Conservation (phyloP, 73 alveolate species). For the Paraurostyla sp. region DNA sequence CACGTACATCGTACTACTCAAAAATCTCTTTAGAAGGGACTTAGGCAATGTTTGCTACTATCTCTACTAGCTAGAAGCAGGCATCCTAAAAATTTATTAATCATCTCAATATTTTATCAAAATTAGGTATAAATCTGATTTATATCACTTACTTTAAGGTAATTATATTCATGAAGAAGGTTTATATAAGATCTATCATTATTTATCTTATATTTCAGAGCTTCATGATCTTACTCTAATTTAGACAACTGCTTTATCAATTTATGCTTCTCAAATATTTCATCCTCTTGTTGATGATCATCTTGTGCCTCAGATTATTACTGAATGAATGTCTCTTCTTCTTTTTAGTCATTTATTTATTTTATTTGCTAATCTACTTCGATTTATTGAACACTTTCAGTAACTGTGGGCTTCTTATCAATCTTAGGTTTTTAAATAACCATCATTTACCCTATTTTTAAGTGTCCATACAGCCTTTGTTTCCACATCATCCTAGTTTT, state of each 20-base stretch:
- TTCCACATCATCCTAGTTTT: not conserved
- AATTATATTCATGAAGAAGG: slow-evolving; percentile 19
- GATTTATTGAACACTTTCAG: not conserved
- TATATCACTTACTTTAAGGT: slow-evolving; percentile 21
- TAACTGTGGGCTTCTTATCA: not conserved
- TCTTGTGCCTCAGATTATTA: not conserved
- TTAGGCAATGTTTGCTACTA: slow-evolving; percentile 22
- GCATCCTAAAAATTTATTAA: not conserved
- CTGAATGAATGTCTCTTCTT: no score
- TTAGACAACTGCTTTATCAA: not conserved
- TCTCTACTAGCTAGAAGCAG: slow-evolving; percentile 24
- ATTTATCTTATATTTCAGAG: not conserved
- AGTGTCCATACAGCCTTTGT: not conserved
- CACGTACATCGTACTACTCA: slow-evolving; percentile 7
- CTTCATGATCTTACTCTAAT: slow-evolving; percentile 19
- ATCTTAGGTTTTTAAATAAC: not conserved
- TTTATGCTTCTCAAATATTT: not conserved
- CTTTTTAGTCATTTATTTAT: not conserved
- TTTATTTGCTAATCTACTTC: not conserved
- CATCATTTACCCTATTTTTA: not conserved
- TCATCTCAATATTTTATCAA: no score
- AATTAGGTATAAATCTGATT: not conserved
- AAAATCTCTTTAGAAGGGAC: slow-evolving; percentile 14
- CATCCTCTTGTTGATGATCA: not conserved
- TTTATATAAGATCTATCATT: not conserved